Base-by-base conservation (phyloP, 768 basidiomycete species). In the Antrodiella citrinella region DNA sequence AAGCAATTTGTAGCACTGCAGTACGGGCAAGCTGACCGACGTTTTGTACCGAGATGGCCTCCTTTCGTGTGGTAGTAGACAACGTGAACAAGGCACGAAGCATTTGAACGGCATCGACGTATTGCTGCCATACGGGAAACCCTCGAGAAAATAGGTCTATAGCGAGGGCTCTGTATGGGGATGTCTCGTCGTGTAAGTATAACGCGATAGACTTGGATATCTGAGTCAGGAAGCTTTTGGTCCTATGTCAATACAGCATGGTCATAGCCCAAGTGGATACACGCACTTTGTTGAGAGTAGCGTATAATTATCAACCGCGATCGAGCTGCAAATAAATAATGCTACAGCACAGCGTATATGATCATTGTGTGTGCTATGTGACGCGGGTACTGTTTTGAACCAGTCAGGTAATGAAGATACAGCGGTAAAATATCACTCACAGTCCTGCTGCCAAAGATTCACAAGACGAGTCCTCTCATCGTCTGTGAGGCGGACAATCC, bases 101-200 rank as follows among this genome's bases (percentile, higher is more conserved):
- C 49, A 96, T 82, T 51, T 85, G 84, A 72, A 92, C 86, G 0
- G 92, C 81, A 57, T 98, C 93, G 51, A 93, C 76, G 57, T 93
- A 92, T 56, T 91, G 82, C 60, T 96, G 92, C 93, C 94, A 98
- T 45, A 94, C 81, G 42, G 85, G 78, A 62, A 97, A 98, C 0
- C 95, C 95, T 42, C 88, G 82, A 1, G 88, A 84, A 58, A 90
- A 92, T 9, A 97, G 72, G 59, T 98, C 95, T 54, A 96, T 83
- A 0, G 89, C 91, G 11, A 93, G 72, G 3, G 80, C 72, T 4
- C 84, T 72, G 62, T 88, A 78, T 1, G 71, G 72, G 0, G 82
- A 81, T 4, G 74, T 69, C 45, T 86, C 82, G 51, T 90, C 84
- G 48, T 90, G 77, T 11, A 99, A 72, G 59, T 86, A 93, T 7